Conservation (phyloP, 1,284 basidiomycete species). For the Puccinia triticina region DNA sequence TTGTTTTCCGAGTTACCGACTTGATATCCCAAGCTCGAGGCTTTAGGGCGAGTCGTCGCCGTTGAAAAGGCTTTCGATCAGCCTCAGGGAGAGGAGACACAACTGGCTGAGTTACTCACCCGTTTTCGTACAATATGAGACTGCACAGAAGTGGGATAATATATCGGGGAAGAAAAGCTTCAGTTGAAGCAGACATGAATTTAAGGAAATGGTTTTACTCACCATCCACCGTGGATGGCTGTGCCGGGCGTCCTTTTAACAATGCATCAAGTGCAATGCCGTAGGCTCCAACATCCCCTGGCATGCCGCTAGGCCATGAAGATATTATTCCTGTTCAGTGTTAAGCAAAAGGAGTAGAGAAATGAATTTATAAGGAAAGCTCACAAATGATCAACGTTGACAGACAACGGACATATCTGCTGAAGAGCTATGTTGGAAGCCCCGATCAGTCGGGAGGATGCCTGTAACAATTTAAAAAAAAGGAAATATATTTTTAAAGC, state of each 20-base stretch:
- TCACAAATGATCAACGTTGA: conserved; percentile 33
- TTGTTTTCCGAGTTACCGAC: conserved; percentile 7
- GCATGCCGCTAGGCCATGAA: not conserved
- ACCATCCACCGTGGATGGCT: conserved; percentile 28
- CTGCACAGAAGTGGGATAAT: not conserved
- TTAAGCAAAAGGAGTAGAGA: not conserved
- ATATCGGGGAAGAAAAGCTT: too few relatives aligned
- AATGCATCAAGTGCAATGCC: conserved; percentile 40
- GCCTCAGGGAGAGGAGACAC: not conserved
- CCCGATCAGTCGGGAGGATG: conserved; percentile 27
- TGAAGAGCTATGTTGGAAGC: conserved; percentile 23
- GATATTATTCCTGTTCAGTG: not conserved
- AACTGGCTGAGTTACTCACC: not conserved
- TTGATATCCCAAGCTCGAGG: conserved; percentile 17
- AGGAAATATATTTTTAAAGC: too few relatives aligned
- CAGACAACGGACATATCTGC: not conserved
- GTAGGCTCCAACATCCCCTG: conserved; percentile 29
- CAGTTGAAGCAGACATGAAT: not conserved
- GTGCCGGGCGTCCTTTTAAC: conserved; percentile 34
- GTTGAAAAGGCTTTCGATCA: not conserved
- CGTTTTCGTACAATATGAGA: conserved; percentile 18
- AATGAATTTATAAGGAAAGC: not conserved
- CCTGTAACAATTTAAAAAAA: conserved; percentile 1
- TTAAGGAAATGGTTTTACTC: not conserved
- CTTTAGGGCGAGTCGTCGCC: not conserved